These are phyloP conservation scores for Chimonanthus salicifolius DNA, from an alignment of 164 flowering plant species.

Conservation along the genomic window DNA sequence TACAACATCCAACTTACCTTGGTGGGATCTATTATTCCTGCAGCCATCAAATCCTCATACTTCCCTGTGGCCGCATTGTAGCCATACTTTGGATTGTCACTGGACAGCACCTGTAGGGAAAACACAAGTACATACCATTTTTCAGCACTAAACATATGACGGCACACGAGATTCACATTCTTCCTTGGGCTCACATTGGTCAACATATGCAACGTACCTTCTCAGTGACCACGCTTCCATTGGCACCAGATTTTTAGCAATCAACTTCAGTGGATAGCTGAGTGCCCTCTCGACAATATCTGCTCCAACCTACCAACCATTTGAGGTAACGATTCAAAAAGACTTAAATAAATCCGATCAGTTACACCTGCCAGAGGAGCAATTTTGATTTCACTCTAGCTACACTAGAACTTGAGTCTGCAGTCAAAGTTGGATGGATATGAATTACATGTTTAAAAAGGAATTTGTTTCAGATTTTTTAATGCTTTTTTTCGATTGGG, in stretches of 20 bases:
- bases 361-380: no score
- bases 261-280: constrained; percentile 83
- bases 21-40: constrained; percentile 94
- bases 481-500: not conserved
- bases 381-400: no score
- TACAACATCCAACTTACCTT: constrained; percentile 37
- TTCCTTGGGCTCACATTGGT: not conserved
- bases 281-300: constrained; percentile 88
- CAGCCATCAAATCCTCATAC: constrained; percentile 90
- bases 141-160: not conserved
- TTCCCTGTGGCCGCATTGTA: constrained; percentile 87
- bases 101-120: constrained; percentile 56
- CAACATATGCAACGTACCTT: constrained; percentile 42
- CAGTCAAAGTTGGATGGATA: no score
- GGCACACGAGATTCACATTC: not conserved
- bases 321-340: not conserved
- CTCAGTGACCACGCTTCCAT: constrained; percentile 96
- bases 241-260: constrained; percentile 96
- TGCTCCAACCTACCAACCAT: constrained; percentile 73
- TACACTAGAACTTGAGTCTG: no score
- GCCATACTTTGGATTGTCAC: constrained; percentile 60
- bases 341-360: not conserved
- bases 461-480: not conserved
- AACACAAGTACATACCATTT: not conserved
- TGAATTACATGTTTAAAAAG: not conserved